Base-by-base conservation (phyloP, 2,329 filamentous ascomycete species). In the Xylaria sp. region DNA sequence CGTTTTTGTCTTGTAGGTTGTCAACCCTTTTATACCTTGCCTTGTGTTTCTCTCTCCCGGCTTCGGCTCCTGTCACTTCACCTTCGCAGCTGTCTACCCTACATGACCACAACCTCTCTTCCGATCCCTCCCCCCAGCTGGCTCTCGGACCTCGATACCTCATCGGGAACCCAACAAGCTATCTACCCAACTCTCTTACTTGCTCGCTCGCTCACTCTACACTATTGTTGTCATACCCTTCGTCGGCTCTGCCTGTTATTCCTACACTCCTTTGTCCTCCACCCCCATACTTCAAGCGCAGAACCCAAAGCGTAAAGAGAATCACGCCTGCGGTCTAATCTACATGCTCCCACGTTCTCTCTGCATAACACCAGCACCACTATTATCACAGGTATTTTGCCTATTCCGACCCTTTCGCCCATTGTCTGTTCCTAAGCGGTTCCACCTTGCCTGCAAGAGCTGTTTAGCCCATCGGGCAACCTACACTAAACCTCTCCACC, bases 401-500 rank as follows among this genome's bases (percentile, higher is more conserved):
- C 62, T 67, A 68, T 72, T 71, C 68, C 67, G 53, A 71, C 70
- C 68, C 69, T 66, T 60, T 63, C 57, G 63, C 29, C 38, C 29
- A 6, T 63, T 50, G 61, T 29, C 63, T 66, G 59, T 47, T 53
- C 50, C 66, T 45, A 45, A 63, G 64, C 53, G 56, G 66, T 69
- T 67, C 71, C 69, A 71, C 60, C 47, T 66, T 60, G 63, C 62
- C 61, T 63, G 63, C 65, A 69, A 64, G 69, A 69, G 64, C 64
- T 74, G 69, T 67, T 70, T 66, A 70, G 66, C 58, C 69, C 69
- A 68, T 74, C 68, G 69, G 68, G 70, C 66, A 57, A 68, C 66
- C 58, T 57, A 31, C 51, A 57, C 66, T 65, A 67, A 66, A 65
- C 61, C n/a, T 29, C 47, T 39, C 59, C 55, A 45, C 57, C 54